Percentiles rank a stretch among this genome's conserved stretches.
Conservation (phyloP, 2,329 filamentous ascomycete species). For the Aspergillus quadrilineatus region DNA sequence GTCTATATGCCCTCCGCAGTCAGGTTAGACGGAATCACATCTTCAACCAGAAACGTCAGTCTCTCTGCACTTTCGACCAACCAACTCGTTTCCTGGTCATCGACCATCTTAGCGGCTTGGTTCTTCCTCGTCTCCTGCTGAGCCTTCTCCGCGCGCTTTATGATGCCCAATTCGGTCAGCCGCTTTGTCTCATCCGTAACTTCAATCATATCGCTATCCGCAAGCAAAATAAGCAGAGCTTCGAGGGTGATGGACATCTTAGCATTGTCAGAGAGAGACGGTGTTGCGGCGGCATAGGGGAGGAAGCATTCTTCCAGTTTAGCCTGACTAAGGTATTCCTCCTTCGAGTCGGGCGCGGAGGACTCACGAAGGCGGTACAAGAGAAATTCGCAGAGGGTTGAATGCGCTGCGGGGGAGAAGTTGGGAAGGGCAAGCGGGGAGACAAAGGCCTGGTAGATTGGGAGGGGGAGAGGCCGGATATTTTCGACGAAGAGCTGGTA, state of each 20-base stretch:
- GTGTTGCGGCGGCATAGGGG: slow-evolving; percentile 62
- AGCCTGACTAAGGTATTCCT: slow-evolving; percentile 48
- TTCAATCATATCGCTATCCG: slow-evolving; percentile 32
- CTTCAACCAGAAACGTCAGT: slow-evolving; percentile 38
- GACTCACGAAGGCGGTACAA: slow-evolving; percentile 51
- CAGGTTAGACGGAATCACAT: slow-evolving; percentile 24
- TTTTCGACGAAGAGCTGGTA: slow-evolving; percentile 48
- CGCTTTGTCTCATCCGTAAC: slow-evolving; percentile 39
- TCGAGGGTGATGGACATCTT: slow-evolving; percentile 71
- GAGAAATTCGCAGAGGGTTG: slow-evolving; percentile 55
- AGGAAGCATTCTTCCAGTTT: slow-evolving; percentile 63
- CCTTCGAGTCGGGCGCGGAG: slow-evolving; percentile 38
- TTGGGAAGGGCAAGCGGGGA: slow-evolving; percentile 45
- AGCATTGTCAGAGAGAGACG: slow-evolving; percentile 65
- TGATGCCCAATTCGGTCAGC: slow-evolving; percentile 55
- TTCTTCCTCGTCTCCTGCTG: slow-evolving; percentile 48
- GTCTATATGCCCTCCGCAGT: neutral
- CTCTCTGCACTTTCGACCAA: slow-evolving; percentile 44
- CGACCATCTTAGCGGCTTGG: slow-evolving; percentile 31
- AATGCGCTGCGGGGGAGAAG: slow-evolving; percentile 42
- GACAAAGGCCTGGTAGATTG: slow-evolving; percentile 48
- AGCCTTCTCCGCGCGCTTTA: slow-evolving; percentile 48
- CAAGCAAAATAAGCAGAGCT: slow-evolving; percentile 58
- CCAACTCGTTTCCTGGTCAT: slow-evolving; percentile 39
- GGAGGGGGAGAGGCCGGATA: slow-evolving; percentile 46